Evolutionary conservation across 352 stramenopile species (phyloP), one percentile per base, ranked within the genome.

Genomic region (Globisporangium acanthophoron): DNA sequence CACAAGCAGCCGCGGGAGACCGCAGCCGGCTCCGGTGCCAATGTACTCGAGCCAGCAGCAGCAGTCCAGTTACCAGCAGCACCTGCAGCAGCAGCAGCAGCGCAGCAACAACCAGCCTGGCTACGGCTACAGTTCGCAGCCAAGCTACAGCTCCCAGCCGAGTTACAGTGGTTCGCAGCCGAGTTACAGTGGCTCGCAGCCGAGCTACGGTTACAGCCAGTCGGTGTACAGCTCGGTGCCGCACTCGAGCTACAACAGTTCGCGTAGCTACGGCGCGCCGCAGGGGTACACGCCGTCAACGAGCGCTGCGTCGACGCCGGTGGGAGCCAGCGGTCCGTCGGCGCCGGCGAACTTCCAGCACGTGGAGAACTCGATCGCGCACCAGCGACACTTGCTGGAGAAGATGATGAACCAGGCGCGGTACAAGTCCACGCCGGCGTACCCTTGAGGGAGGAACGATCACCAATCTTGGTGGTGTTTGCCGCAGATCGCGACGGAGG

Each of bases 361-460:
- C 20, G 67, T 88, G 35, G 76, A 88, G 56, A 66, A 82, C 39
- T 87, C 75, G 39, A 85, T 89, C 54, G 79, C 79, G 11, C 76
- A 89, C 44, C 79, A 89, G 60, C 66, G 75, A 11, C 70, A 76
- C 47, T 29, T 89, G 48, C 71, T 89, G 24, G 57, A 86, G 47
- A 72, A 87, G 68, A 89, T 89, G 76, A 70, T 89, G 57, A 65
- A 61, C 29, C 72, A 83, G 59, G 77, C 77, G 48, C 57, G 57
- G 24, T 62, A 62, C 53, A 78, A 76, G 56, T 60, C 67, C 16
- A 44, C 57, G 2, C 20, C 49, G 5, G 48, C 57, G 49, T 62
- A 62, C 50, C 40, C n/a, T 4, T 45, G n/a, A 35, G 21, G 12
- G 35, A 9, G 3, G 24, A 27, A 27, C 24, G 24, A 27, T 21